Base-by-base conservation (phyloP, 805 yeast species). In the Yamadazyma phyllophila region DNA sequence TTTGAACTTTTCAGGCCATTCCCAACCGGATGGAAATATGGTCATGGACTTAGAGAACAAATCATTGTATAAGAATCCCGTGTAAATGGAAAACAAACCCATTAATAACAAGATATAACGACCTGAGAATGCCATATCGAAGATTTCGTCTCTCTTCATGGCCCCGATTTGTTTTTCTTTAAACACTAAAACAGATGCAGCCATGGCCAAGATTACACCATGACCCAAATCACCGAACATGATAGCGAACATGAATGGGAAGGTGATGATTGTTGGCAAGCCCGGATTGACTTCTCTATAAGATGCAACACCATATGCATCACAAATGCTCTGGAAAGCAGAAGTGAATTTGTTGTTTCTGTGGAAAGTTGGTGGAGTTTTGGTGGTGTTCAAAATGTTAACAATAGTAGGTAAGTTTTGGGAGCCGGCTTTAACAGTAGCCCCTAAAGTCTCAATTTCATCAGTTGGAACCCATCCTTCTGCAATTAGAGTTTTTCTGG, bases 211-310 rank as follows among this genome's bases (percentile, higher is more conserved):
- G 39, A 94, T 79, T 48, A 90, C 78, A 5, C 99, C 99, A 71
- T 94, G 99, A 12, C 99, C 99, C 48, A 91, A 63, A 72, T 94
- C 99, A 74, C 99, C 99, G 74, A 94, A 94, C 99, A 94, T 94
- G 58, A 94, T 85, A 26, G 99, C 97, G 71, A 94, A 94, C 96
- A 94, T 87, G 65, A 94, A 94, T 17, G 99, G 99, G 73, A 94
- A 94, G 0, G 99, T 94, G 20, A 94, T 85, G 39, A 89, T 81
- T 1, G 99, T 92, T 3, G 99, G 92, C 52, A 94, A 73, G 44
- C 96, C 99, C 4, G 99, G 96, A 65, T 94, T 94, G 26, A 94
- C 94, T 66, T 94, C 99, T 56, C 89, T 84, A 69, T 94, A 94
- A 2, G 89, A 80, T 8, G 97, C 94, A 47, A 89, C 76, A 27